Percentiles rank a stretch among this genome's conserved stretches.
Conservation (phyloP, 1,284 basidiomycete species). For the Pseudozyma sp. region DNA sequence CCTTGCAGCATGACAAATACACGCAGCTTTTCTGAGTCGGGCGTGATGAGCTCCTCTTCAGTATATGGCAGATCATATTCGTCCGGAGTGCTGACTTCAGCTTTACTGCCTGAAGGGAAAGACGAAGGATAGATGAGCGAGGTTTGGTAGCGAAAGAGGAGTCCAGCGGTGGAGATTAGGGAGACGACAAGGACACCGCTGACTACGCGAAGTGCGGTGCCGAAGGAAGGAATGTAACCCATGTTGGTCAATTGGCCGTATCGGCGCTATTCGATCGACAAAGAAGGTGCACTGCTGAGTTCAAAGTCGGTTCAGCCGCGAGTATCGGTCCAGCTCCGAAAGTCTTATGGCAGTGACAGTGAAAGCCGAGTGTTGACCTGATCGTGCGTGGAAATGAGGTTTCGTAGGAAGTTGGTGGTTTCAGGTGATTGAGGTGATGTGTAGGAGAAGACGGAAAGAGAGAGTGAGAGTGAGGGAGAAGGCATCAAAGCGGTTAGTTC, state of each 20-base stretch:
- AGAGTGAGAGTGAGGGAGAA: not conserved
- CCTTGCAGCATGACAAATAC: conserved; percentile 62
- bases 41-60: conserved; percentile 60
- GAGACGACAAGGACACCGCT: conserved; percentile 53
- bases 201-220: conserved; percentile 40
- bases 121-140: conserved; percentile 65
- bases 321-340: no score
- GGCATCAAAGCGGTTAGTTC: not conserved
- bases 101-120: conserved; percentile 62
- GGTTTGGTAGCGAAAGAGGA: conserved; percentile 66
- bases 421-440: not conserved
- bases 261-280: no score
- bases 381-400: no score
- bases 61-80: conserved; percentile 61
- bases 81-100: conserved; percentile 61
- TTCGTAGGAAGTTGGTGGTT: no score
- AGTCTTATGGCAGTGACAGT: no score
- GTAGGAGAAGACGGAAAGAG: not conserved
- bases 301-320: not conserved
- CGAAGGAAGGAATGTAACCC: conserved; percentile 45
- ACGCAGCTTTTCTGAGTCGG: conserved; percentile 59
- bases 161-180: conserved; percentile 59
- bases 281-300: not conserved
- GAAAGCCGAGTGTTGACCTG: no score
- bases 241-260: conserved; percentile 12